Percentiles rank a stretch among this genome's conserved stretches.
These are phyloP conservation scores for Suillus sp. DNA, from an alignment of 768 basidiomycete genomes.

Conservation along the genomic window DNA sequence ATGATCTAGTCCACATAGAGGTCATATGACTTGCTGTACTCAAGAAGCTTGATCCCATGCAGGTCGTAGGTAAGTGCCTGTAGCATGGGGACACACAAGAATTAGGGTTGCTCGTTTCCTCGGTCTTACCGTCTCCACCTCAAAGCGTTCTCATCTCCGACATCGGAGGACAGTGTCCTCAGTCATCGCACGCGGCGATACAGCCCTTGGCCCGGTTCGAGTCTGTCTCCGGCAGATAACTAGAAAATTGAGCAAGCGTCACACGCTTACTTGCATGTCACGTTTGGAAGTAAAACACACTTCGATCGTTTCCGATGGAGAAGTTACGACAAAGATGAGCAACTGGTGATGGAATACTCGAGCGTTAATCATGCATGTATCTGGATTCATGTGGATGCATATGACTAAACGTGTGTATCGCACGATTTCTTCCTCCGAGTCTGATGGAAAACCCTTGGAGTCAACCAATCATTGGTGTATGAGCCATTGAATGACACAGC, in stretches of 20 bases:
- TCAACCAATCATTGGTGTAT: not conserved
- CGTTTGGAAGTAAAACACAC: not conserved
- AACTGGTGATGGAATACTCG: not conserved
- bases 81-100: not conserved
- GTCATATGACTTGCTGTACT: not conserved
- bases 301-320: not conserved
- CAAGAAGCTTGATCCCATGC: conserved; percentile 23
- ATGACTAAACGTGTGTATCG: not conserved
- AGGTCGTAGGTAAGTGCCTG: not conserved
- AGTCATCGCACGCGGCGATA: not conserved
- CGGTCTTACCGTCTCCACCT: not conserved
- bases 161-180: no score
- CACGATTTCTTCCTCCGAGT: not conserved
- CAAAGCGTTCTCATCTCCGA: not conserved
- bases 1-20: not conserved
- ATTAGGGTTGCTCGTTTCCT: not conserved
- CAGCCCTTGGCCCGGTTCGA: not conserved
- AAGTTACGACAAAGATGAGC: not conserved
- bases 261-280: not conserved
- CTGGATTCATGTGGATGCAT: not conserved
- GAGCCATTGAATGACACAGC: not conserved
- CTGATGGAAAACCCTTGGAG: not conserved
- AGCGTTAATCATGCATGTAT: not conserved
- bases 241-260: not conserved
- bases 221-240: not conserved